Evolutionary conservation across 2,329 filamentous ascomycete genomes (phyloP).

Genomic region (Aschersonia sp.): DNA sequence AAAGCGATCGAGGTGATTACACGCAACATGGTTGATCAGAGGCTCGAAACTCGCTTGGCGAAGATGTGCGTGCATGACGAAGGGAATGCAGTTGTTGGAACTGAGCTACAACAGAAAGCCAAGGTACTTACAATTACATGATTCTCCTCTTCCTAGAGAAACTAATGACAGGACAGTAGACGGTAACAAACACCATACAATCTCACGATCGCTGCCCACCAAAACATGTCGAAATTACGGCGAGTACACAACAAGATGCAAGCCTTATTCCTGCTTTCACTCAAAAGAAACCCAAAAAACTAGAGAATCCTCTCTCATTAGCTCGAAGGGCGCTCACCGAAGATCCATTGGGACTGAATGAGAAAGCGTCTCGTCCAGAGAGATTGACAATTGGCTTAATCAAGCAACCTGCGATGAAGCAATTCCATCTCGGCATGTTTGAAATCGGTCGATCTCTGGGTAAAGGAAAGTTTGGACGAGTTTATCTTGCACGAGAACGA

Average conservation of each 20-base stretch:
- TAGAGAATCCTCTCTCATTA: neutral
- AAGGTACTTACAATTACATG: neutral
- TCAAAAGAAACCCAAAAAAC: neutral
- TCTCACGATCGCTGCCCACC: neutral
- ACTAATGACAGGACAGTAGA: neutral
- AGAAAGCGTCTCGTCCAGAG: neutral
- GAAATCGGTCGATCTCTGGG: conserved; percentile 60
- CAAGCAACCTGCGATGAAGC: neutral
- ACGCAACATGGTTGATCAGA: neutral
- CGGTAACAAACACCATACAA: neutral
- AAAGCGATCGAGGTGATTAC: too few species aligned
- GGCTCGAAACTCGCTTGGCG: neutral
- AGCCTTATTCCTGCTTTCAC: neutral
- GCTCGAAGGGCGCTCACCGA: neutral
- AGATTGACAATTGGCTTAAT: neutral
- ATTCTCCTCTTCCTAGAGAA: neutral
- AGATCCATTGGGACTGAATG: neutral
- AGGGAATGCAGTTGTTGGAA: neutral
- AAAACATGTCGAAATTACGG: neutral
- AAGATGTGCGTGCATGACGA: neutral
- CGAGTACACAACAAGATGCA: neutral
- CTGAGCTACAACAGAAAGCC: neutral
- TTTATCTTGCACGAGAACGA: conserved; percentile 56
- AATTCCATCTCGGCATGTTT: conserved; percentile 43
- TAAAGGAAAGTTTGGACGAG: conserved; percentile 60